Conservation (phyloP, 805 yeast species). For the Barnettozyma californica region DNA sequence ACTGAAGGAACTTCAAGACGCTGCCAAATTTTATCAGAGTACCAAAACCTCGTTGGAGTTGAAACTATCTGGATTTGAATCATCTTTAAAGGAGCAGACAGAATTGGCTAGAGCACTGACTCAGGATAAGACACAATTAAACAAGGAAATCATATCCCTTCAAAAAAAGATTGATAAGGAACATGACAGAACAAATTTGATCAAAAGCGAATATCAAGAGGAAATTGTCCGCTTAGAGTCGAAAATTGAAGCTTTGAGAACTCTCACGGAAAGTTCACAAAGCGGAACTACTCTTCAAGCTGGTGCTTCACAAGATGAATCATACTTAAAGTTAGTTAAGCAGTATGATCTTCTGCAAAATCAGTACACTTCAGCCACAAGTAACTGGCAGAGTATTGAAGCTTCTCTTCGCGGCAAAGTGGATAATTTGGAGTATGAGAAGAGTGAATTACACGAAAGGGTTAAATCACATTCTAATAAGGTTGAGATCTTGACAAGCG, state of each 20-base stretch:
- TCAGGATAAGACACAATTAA: slow-evolving; percentile 19
- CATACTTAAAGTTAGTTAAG: slow-evolving; percentile 36
- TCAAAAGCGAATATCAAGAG: slow-evolving; percentile 21
- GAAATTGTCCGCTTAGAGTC: slow-evolving; percentile 61
- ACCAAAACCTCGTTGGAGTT: slow-evolving; percentile 23
- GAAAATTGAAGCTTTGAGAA: slow-evolving; percentile 62
- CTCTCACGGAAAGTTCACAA: slow-evolving; percentile 47
- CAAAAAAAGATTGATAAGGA: slow-evolving; percentile 31
- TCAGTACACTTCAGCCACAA: slow-evolving; percentile 71
- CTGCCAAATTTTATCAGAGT: slow-evolving; percentile 23
- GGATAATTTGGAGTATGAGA: slow-evolving; percentile 38
- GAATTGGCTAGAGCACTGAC: slow-evolving; percentile 20
- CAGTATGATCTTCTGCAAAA: slow-evolving; percentile 55
- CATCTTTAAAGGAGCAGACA: slow-evolving; percentile 18
- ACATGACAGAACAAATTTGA: slow-evolving; percentile 26
- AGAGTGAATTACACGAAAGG: slow-evolving; percentile 32
- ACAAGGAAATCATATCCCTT: slow-evolving; percentile 26
- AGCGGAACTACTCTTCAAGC: slow-evolving; percentile 17
- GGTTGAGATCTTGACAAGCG: slow-evolving; percentile 27
- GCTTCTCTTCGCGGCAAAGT: slow-evolving; percentile 50
- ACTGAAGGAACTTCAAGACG: slow-evolving; percentile 19
- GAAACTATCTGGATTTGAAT: slow-evolving; percentile 19
- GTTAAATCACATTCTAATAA: slow-evolving; percentile 22
- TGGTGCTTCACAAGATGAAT: slow-evolving; percentile 29
- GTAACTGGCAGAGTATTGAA: slow-evolving; percentile 81